Conservation (phyloP, 106 monocot species). For the Narthecium ossifragum region DNA sequence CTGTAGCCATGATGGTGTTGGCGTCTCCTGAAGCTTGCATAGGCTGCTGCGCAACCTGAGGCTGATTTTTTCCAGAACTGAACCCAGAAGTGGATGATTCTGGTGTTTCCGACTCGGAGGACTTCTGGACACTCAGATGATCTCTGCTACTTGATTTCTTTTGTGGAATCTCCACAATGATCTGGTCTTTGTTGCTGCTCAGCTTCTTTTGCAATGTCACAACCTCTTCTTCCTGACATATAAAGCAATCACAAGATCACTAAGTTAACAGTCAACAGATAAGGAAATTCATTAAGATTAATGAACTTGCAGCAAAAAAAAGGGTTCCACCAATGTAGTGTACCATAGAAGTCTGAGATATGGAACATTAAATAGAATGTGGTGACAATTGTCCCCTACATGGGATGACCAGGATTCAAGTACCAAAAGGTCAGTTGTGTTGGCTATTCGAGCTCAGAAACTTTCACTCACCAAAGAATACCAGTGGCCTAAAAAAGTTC, state of each 20-base stretch:
- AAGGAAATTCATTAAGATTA: too few species aligned
- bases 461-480: too few species aligned
- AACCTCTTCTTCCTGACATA: conserved; percentile 22
- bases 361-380: too few species aligned
- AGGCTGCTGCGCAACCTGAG: conserved; percentile 8
- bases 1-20: background rate
- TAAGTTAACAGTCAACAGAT: too few species aligned
- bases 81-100: conserved; percentile 30
- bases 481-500: too few species aligned
- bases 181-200: too few species aligned
- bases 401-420: too few species aligned
- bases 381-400: too few species aligned
- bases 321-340: too few species aligned
- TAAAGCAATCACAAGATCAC: background rate
- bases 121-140: conserved; percentile 24
- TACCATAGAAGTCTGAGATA: too few species aligned
- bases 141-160: conserved; percentile 33
- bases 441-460: too few species aligned
- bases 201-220: conserved; percentile 22
- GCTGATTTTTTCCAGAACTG: conserved; percentile 26
- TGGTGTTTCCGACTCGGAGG: conserved; percentile 12
- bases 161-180: conserved; percentile 5
- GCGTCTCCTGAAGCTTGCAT: conserved; percentile 11
- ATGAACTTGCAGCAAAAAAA: background rate
- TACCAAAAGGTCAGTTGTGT: too few species aligned